Evolutionary conservation across 2,329 filamentous ascomycete species (phyloP).

Genomic region (Alternaria atra): DNA sequence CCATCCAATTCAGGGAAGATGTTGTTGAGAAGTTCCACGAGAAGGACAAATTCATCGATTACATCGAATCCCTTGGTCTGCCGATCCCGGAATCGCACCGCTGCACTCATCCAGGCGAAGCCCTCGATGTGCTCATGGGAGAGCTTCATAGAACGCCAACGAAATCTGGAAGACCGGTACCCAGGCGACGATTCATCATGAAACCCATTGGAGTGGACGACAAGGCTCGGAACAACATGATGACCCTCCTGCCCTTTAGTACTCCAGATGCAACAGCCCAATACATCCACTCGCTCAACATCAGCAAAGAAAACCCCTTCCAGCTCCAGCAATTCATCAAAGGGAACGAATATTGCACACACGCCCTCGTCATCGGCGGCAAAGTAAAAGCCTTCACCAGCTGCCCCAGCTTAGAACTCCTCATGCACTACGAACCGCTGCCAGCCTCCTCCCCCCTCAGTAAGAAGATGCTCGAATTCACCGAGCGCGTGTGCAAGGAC

Average conservation of each 20-base stretch:
- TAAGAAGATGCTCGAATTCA: conserved; percentile 71
- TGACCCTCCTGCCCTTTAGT: conserved; percentile 67
- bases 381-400: conserved; percentile 72
- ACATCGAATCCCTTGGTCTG: conserved; percentile 59
- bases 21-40: conserved; percentile 68
- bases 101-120: conserved; percentile 63
- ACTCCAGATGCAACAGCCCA: conserved; percentile 63
- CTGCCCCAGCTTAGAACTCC: conserved; percentile 68
- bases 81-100: conserved; percentile 55
- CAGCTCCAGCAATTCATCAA: conserved; percentile 73
- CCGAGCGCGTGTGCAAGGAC: conserved; percentile 63
- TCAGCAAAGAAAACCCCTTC: conserved; percentile 67
- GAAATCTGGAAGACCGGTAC: conserved; percentile 19
- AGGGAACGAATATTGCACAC: conserved; percentile 74
- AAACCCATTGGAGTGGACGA: conserved; percentile 73
- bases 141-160: conserved; percentile 20
- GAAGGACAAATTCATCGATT: conserved; percentile 71
- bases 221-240: conserved; percentile 66
- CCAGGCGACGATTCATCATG: conserved; percentile 67
- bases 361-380: conserved; percentile 72
- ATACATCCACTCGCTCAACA: conserved; percentile 64
- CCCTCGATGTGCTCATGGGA: conserved; percentile 61
- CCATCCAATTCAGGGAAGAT: conserved; percentile 68
- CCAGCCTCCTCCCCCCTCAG: conserved; percentile 63
- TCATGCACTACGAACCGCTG: conserved; percentile 73